Conservation (phyloP, 1,139 yeast genomes). For the Lodderomyces elongisporus region DNA sequence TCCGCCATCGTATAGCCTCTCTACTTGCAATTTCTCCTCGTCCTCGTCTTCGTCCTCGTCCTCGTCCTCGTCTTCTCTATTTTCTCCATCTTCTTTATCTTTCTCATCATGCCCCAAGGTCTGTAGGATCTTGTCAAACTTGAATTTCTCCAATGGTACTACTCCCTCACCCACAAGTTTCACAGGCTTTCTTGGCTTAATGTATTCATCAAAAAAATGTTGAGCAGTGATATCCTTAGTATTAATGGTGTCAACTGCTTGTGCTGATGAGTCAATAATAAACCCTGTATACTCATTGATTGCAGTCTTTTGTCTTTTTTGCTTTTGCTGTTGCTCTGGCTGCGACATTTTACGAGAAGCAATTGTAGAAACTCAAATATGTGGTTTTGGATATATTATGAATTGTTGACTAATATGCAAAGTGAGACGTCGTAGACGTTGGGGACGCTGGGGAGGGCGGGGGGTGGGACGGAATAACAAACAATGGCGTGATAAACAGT, state of each 20-base stretch:
- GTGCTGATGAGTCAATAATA: conserved; percentile 5
- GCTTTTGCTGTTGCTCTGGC: conserved; percentile 1
- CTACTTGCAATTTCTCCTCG: conserved; percentile 44
- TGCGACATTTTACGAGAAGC: too few species aligned
- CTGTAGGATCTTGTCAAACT: not conserved
- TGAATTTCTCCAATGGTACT: not conserved
- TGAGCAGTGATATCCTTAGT: conserved; percentile 1
- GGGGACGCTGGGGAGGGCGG: too few species aligned
- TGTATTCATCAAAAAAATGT: conserved; percentile 25
- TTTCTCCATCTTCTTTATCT: conserved; percentile 28
- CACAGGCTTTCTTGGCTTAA: conserved; percentile 34
- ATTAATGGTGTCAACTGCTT: conserved; percentile 13
- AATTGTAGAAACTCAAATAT: too few species aligned
- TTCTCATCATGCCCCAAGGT: too few species aligned
- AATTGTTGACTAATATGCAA: too few species aligned
- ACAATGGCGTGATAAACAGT: too few species aligned
- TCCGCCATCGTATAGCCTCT: conserved; percentile 51
- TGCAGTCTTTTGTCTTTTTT: conserved; percentile 3
- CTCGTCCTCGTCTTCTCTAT: too few species aligned
- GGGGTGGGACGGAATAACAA: too few species aligned
- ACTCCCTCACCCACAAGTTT: conserved; percentile 13
- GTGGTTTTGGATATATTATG: too few species aligned
- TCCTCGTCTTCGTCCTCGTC: conserved; percentile 29
- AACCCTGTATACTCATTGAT: conserved; percentile 12
- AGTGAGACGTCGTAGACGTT: too few species aligned